A percentile compares a stretch with the other conserved stretches of the same genome.
Evolutionary conservation across 768 basidiomycete species (phyloP).

Genomic region (Leccinum uliginosum): DNA sequence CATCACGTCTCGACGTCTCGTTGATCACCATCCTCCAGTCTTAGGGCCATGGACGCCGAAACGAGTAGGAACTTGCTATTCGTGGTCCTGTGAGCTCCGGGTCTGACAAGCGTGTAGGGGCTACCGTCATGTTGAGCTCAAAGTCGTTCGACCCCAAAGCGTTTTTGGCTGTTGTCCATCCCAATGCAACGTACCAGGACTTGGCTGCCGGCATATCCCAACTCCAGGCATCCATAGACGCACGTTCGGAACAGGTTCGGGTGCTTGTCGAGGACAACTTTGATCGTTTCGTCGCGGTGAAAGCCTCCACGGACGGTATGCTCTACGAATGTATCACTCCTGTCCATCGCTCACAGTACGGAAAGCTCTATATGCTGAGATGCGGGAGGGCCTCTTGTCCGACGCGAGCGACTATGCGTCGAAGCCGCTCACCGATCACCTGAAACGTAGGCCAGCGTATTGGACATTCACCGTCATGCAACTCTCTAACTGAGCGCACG

Average conservation of each 20-base stretch:
- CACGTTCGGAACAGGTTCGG: slow-evolving; percentile 90
- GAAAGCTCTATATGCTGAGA: slow-evolving; percentile 88
- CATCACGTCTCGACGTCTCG: background rate
- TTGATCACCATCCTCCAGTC: slow-evolving; percentile 32
- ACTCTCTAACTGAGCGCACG: slow-evolving; percentile 3
- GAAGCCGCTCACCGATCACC: slow-evolving; percentile 71
- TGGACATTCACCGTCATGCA: background rate
- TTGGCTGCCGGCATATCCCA: slow-evolving; percentile 72
- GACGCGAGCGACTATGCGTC: slow-evolving; percentile 78
- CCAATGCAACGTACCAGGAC: slow-evolving; percentile 93
- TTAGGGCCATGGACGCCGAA: slow-evolving; percentile 70
- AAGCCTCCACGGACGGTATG: slow-evolving; percentile 91
- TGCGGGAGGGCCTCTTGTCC: slow-evolving; percentile 84
- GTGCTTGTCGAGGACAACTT: slow-evolving; percentile 97
- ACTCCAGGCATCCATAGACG: slow-evolving; percentile 77
- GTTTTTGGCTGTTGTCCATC: slow-evolving; percentile 88
- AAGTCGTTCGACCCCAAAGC: slow-evolving; percentile 96
- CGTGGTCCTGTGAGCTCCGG: background rate
- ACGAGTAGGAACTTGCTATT: slow-evolving; percentile 47
- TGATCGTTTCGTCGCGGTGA: slow-evolving; percentile 95
- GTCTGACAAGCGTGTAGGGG: slow-evolving; percentile 44
- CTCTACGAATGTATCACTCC: slow-evolving; percentile 4
- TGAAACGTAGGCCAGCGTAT: slow-evolving; percentile 61
- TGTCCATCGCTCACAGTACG: slow-evolving; percentile 1
- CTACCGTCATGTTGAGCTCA: slow-evolving; percentile 78